Percentiles rank a stretch among this genome's conserved stretches.
Evolutionary conservation across 192 early-diverging fungal genomes (phyloP).

Genomic region (Phycomyces nitens): DNA sequence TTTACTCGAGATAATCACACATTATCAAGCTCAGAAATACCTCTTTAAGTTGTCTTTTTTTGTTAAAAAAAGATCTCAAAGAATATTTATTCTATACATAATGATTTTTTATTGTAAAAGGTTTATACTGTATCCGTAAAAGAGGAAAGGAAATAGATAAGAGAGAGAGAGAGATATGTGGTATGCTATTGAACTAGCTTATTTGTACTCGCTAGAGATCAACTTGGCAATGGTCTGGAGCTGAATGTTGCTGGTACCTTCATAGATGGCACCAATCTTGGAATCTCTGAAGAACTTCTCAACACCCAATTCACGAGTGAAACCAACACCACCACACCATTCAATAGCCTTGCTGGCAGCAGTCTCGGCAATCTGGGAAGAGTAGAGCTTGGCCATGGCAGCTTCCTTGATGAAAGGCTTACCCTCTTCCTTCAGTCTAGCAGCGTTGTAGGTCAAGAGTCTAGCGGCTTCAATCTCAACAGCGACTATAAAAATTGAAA

Average conservation of each 20-base stretch:
- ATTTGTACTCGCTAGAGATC: slow-evolving; percentile 35
- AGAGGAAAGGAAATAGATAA: too few species aligned
- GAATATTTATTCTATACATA: too few species aligned
- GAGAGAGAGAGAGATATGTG: too few species aligned
- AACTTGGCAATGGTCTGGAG: slow-evolving; percentile 84
- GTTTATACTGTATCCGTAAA: too few species aligned
- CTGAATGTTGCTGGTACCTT: slow-evolving; percentile 95
- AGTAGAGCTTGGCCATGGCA: slow-evolving; percentile 97
- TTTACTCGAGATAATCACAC: too few species aligned
- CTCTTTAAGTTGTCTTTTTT: too few species aligned
- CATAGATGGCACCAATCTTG: slow-evolving; percentile 98
- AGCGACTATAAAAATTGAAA: slow-evolving; percentile 48
- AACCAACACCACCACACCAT: slow-evolving; percentile 97
- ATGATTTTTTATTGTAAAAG: too few species aligned
- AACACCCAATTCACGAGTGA: slow-evolving; percentile 68
- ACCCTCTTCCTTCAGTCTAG: slow-evolving; percentile 89
- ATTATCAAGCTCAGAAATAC: too few species aligned
- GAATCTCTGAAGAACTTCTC: slow-evolving; percentile 97
- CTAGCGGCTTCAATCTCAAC: slow-evolving; percentile 96
- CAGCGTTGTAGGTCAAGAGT: slow-evolving; percentile 96
- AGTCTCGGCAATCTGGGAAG: slow-evolving; percentile 89
- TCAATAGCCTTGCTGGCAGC: slow-evolving; percentile 88
- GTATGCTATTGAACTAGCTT: not conserved
- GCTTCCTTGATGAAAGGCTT: slow-evolving; percentile 92
- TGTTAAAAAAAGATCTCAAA: too few species aligned